phyloP scores from a whole-genome alignment of 2,329 filamentous ascomycete species.

The Aspergillus fischeri region DNA sequence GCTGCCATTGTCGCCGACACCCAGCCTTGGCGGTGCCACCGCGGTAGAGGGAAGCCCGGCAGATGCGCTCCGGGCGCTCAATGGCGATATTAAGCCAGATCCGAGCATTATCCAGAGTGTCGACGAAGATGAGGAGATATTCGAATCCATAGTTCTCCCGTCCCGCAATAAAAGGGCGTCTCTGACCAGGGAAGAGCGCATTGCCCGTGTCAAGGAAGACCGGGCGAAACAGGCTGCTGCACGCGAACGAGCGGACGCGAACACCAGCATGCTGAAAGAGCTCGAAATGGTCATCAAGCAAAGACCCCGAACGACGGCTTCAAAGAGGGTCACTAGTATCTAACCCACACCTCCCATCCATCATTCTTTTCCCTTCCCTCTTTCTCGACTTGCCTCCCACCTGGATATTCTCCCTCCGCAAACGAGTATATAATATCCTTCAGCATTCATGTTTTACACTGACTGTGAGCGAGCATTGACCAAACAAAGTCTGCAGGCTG shows the following conservation, averaged over 20 bases:
- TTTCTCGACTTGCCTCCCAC: neutral
- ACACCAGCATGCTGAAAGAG: slow-evolving; percentile 85
- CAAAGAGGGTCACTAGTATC: slow-evolving; percentile 43
- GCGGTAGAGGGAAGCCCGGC: slow-evolving; percentile 56
- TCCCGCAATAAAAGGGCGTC: slow-evolving; percentile 61
- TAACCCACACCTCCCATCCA: slow-evolving; percentile 19
- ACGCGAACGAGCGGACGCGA: slow-evolving; percentile 73
- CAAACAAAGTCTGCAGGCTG: slow-evolving; percentile 21
- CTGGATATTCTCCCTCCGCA: neutral
- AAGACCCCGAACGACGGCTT: slow-evolving; percentile 40
- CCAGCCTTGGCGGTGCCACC: slow-evolving; percentile 44
- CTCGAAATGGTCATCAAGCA: slow-evolving; percentile 81
- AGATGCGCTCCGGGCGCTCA: slow-evolving; percentile 73
- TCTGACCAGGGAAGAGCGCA: slow-evolving; percentile 80
- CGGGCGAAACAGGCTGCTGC: slow-evolving; percentile 67
- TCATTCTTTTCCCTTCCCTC: neutral
- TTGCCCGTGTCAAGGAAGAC: slow-evolving; percentile 84
- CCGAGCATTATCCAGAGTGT: slow-evolving; percentile 24
- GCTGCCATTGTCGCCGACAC: slow-evolving; percentile 42
- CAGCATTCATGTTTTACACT: slow-evolving; percentile 3
- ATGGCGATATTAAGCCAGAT: slow-evolving; percentile 56
- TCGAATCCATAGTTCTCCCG: slow-evolving; percentile 81
- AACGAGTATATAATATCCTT: slow-evolving; percentile 3
- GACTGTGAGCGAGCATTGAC: slow-evolving; percentile 12
- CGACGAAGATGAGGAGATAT: slow-evolving; percentile 68